Evolutionary conservation across 1,139 yeast species (phyloP).

Genomic region (Casaregolazyma lundiana): DNA sequence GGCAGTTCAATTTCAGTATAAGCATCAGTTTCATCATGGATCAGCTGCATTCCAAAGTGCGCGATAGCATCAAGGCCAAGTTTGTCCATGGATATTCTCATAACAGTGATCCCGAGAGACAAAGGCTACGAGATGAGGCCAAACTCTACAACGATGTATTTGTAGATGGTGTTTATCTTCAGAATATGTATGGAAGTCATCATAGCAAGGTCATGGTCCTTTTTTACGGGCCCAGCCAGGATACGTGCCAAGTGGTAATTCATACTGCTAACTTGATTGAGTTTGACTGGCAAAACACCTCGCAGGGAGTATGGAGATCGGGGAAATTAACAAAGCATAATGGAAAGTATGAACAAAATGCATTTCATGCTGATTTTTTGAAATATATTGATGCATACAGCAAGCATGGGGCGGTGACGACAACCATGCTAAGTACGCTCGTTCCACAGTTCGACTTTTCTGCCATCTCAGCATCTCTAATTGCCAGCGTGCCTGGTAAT

Average conservation of each 20-base stretch:
- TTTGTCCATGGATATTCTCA: constrained; percentile 25
- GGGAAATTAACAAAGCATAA: constrained; percentile 19
- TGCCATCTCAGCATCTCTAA: constrained; percentile 24
- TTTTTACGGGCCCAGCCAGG: constrained; percentile 18
- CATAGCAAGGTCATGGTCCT: constrained; percentile 36
- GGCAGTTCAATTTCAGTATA: constrained; percentile 32
- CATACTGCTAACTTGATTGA: constrained; percentile 35
- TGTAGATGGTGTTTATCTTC: constrained; percentile 22
- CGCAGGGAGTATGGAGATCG: constrained; percentile 33
- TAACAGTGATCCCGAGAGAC: constrained; percentile 5
- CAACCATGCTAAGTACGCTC: constrained; percentile 17
- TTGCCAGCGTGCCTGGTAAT: constrained; percentile 34
- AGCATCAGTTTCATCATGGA: constrained; percentile 26
- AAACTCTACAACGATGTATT: constrained; percentile 16
- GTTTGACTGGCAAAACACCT: constrained; percentile 33
- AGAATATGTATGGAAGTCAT: constrained; percentile 29
- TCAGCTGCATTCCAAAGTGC: constrained; percentile 20
- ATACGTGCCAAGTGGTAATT: constrained; percentile 27
- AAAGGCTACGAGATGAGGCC: constrained; percentile 12
- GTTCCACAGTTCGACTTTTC: constrained; percentile 27
- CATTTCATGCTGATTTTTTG: constrained; percentile 27
- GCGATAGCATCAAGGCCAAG: constrained; percentile 19
- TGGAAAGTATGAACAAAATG: neutral
- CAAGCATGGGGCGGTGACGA: constrained; percentile 11
- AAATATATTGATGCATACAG: constrained; percentile 26